Base-by-base conservation (phyloP, 371 early-diverging fungal genomes). In the Haplosporangium sp. region DNA sequence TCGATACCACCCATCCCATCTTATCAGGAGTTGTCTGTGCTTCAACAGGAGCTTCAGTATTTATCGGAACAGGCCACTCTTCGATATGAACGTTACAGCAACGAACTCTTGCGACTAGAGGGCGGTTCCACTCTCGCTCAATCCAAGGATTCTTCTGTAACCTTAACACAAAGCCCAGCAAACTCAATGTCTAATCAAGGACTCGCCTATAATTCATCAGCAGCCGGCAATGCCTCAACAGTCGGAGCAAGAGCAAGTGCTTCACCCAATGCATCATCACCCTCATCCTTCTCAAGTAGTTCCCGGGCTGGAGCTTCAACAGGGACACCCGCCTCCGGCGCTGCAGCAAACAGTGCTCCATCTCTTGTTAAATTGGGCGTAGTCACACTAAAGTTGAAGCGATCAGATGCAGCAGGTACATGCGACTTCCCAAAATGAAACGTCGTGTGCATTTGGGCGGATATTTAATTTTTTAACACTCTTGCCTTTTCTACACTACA, bases 341-440 rank as follows among this genome's bases (percentile, higher is more conserved):
- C 51, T 45, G 64, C 59, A 10, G 42, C 64, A 2, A 63, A 48
- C 8, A 37, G 43, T 10, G 45, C 64, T 4, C 67, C 64, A 20
- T 53, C 72, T 5, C 1, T 65, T 18, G 66, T 66, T 9, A 75
- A 75, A 23, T 63, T 62, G 46, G 75, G 75, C 5, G 67, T 76
- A n/a, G 72, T 76, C 20, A 76, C 71, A 12, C 45, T 76, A 43
- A 77, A 77, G 29, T 23, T 77, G 37, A 77, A 77, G 54, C 77
- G 77, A 12, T 70, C 77, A 20, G 77, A 77, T 64, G 77, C 72
- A 38, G 61, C 69, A 48, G 71, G 71, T 71, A 59, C 0, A 41
- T 1, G 9, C 21, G 14, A 29, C 29, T 4, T 29, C 4, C 29
- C 29, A 29, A 29, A 29, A 29, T 4, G 4, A 29, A 29, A 29